Evolutionary conservation across 192 early-diverging fungal species (phyloP), one percentile per base, ranked within the genome.

Genomic region (Backusella sp.): DNA sequence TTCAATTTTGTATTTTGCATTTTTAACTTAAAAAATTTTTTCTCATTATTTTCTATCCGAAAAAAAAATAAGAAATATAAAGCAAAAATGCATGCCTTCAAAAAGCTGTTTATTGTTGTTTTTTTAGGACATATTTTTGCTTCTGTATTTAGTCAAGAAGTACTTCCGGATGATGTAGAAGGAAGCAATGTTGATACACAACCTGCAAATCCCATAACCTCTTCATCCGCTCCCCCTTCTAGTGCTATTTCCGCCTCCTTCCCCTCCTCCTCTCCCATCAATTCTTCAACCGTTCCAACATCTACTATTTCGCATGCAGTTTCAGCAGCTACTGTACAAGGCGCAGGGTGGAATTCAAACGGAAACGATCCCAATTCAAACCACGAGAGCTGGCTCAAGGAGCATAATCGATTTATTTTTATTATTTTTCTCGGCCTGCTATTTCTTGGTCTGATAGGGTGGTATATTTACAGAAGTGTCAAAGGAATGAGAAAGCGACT

Each of bases 381-480:
- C 34, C 49, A 52, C 2, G 35, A 73, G 21, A 80, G 59, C 35
- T 80, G 79, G 79, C 74, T 80, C 6, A 68, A 76, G 37, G 46
- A 80, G 21, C 66, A 80, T 70, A 75, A 75, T 46, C 74, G 79
- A 49, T 80, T 71, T 72, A 70, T 80, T 42, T 80, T 80, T 73
- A 52, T 80, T 9, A 39, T 80, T 36, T 65, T 80, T 39, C 69
- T 80, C 11, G 79, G 79, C 30, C 34, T 72, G 9, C 19, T 80
- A 9, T 17, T 76, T 19, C 35, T 65, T 14, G 62, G 46, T n/a
- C 17, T 76, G 4, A 39, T 80, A 35, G 23, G 72, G 17, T 80
- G 59, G 37, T 80, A 80, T 39, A 73, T 80, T 17, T 65, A 76
- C 14, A 53, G 41, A 44, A 72, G 69, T 46, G 59, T 70, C 69